phyloP scores from a whole-genome alignment of 2,329 filamentous ascomycete genomes.

The Chalara sp. region DNA sequence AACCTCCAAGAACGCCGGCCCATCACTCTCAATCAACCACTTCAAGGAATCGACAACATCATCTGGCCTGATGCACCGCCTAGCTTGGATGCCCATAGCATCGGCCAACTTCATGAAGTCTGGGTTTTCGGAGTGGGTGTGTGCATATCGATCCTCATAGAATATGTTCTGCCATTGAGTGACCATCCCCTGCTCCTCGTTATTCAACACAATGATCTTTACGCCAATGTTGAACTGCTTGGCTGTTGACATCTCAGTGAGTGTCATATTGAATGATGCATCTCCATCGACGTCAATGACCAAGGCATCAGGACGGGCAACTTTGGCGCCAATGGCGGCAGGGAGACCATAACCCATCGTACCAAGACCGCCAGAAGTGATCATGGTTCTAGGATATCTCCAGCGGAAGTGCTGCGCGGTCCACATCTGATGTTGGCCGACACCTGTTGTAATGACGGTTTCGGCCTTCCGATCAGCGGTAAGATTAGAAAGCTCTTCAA shows the following conservation, averaged over 20 bases:
- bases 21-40: conserved; percentile 85
- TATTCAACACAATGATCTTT: conserved; percentile 93
- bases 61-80: conserved; percentile 64
- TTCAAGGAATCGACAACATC: conserved; percentile 72
- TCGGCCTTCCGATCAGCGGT: conserved; percentile 73
- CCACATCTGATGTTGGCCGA: conserved; percentile 99
- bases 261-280: conserved; percentile 98
- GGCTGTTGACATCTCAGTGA: conserved; percentile 89
- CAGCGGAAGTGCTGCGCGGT: conserved; percentile 94
- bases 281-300: conserved; percentile 97
- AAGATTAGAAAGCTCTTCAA: conserved; percentile 82
- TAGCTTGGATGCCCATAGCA: conserved; percentile 78
- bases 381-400: conserved; percentile 85
- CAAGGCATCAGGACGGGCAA: conserved; percentile 51
- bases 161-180: conserved; percentile 98
- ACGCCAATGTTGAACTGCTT: conserved; percentile 94
- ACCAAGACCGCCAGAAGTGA: conserved; percentile 91
- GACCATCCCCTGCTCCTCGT: conserved; percentile 97
- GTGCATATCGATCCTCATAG: conserved; percentile 87
- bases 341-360: conserved; percentile 96
- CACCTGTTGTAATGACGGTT: conserved; percentile 87
- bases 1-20: conserved; percentile 89
- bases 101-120: conserved; percentile 91
- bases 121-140: conserved; percentile 93
- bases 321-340: conserved; percentile 92